Evolutionary conservation across 1,139 yeast species (phyloP).

Genomic region (Magnusiomyces suaveolens): DNA sequence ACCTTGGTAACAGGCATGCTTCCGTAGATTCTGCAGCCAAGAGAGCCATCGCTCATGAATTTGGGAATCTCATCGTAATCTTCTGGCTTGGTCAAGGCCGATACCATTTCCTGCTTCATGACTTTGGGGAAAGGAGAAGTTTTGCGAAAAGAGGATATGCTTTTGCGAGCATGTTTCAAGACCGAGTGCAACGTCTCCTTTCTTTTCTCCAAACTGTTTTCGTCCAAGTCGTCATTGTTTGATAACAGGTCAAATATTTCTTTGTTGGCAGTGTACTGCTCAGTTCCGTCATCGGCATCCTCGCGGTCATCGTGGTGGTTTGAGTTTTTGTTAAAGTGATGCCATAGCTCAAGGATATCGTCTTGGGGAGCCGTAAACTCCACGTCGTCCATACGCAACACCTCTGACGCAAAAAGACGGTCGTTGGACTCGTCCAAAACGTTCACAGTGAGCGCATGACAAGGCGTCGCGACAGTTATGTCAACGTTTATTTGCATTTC

Average conservation of each 20-base stretch:
- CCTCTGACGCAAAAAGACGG: conserved; percentile 64
- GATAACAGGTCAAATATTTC: background rate
- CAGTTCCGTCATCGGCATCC: background rate
- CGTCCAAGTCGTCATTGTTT: background rate
- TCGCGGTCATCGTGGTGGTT: background rate
- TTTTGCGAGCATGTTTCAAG: background rate
- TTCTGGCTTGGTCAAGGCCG: background rate
- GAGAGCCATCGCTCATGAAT: conserved; percentile 21
- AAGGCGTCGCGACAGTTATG: conserved; percentile 74
- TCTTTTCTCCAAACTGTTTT: background rate
- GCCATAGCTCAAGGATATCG: background rate
- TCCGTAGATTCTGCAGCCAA: conserved; percentile 87
- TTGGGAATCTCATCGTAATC: background rate
- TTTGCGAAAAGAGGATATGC: conserved; percentile 32
- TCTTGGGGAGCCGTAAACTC: conserved; percentile 1
- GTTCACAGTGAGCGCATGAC: conserved; percentile 64
- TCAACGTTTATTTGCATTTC: conserved; percentile 67
- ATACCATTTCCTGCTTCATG: background rate
- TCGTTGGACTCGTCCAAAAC: conserved; percentile 74
- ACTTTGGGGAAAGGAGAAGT: conserved; percentile 41
- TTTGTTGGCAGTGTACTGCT: background rate
- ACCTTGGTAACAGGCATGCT: conserved; percentile 80
- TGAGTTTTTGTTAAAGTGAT: background rate
- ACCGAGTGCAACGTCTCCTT: background rate
- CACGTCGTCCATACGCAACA: conserved; percentile 38